Evolutionary conservation across 176 grass and related monocot genomes (phyloP).

Genomic region (Chrysopogon serrulatus): DNA sequence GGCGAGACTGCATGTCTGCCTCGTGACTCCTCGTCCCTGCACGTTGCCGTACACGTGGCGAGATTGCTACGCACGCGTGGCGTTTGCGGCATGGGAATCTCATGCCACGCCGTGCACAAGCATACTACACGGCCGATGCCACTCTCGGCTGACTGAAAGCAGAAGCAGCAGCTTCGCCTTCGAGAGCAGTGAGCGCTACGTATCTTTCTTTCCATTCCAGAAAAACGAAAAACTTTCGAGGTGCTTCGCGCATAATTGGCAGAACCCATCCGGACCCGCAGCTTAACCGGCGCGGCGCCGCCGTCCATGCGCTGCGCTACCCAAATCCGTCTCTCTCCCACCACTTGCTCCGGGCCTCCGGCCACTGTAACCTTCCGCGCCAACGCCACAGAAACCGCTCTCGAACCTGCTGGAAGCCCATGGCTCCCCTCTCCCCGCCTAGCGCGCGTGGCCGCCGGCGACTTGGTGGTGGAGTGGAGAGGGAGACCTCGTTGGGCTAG

Average conservation of each 20-base stretch:
- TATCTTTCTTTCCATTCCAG: not conserved
- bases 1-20: not conserved
- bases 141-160: not conserved
- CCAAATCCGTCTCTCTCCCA: not conserved
- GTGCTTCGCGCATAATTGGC: not conserved
- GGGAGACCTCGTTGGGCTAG: not conserved
- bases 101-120: not conserved
- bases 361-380: slow-evolving; percentile 12
- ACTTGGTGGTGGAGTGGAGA: not conserved
- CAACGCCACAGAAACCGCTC: not conserved
- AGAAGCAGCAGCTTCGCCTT: too few species aligned
- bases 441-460: not conserved
- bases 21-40: not conserved
- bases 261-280: not conserved
- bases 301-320: not conserved
- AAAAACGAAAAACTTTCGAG: not conserved
- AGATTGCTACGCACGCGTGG: not conserved
- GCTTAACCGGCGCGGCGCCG: not conserved
- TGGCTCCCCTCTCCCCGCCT: not conserved
- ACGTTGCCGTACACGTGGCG: slow-evolving; percentile 9
- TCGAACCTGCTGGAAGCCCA: not conserved
- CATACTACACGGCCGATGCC: not conserved
- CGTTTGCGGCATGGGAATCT: not conserved
- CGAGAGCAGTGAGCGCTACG: not conserved
- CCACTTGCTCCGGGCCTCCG: not conserved